Evolutionary conservation across 352 stramenopile genomes (phyloP).

Genomic region (Phytophthora pistaciae): DNA sequence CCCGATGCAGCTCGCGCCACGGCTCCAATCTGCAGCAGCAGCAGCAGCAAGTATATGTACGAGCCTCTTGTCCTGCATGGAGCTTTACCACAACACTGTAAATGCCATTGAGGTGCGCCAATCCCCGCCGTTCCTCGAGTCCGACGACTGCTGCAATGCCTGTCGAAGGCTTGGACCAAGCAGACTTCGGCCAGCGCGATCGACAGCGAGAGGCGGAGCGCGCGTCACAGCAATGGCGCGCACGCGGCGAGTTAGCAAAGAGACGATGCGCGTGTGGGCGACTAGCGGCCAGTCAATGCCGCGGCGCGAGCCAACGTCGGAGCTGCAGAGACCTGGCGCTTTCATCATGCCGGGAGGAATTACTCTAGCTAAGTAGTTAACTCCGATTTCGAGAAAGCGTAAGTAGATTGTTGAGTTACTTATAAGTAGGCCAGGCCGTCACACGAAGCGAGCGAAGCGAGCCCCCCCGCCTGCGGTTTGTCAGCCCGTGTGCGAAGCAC

Average conservation of each 20-base stretch:
- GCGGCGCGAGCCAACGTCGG: slow-evolving; percentile 3
- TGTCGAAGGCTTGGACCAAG: too few species aligned
- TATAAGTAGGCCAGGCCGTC: too few species aligned
- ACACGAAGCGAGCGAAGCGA: too few species aligned
- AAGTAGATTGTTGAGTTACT: too few species aligned
- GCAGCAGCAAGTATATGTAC: too few species aligned
- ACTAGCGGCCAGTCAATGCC: slow-evolving; percentile 29
- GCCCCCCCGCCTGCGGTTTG: too few species aligned
- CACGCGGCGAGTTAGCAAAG: slow-evolving; percentile 24
- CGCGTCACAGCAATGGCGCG: slow-evolving; percentile 20
- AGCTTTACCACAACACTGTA: background rate
- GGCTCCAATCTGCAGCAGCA: background rate
- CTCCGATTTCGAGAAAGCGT: too few species aligned
- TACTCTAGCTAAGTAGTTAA: too few species aligned
- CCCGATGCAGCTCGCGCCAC: slow-evolving; percentile 14
- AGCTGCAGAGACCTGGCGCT: slow-evolving; percentile 25
- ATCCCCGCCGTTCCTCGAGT: background rate
- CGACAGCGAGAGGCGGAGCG: slow-evolving; percentile 36
- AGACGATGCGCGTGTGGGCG: slow-evolving; percentile 11
- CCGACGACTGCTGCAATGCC: slow-evolving; percentile 8
- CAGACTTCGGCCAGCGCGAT: slow-evolving; percentile 17
- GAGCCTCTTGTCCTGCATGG: background rate
- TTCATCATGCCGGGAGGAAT: slow-evolving; percentile 11
- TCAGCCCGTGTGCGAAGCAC: too few species aligned
- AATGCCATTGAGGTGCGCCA: too few species aligned